A percentile compares a stretch with the other conserved stretches of the same genome.
Evolutionary conservation across 192 early-diverging fungal genomes (phyloP).

Genomic region (Gigaspora rosea): DNA sequence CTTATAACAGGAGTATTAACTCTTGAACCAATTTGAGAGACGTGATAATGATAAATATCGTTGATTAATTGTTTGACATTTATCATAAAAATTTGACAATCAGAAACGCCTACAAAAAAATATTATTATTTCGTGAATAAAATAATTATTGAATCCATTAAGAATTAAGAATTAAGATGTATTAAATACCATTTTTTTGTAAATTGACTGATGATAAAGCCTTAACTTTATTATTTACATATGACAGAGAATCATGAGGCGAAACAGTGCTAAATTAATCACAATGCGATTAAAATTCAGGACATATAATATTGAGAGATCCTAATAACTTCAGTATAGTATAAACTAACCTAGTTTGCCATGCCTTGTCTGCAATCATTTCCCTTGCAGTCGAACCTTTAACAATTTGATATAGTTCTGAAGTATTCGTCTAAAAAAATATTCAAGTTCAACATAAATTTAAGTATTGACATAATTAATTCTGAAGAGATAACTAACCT

Average conservation of each 20-base stretch:
- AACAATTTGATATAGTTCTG: slow-evolving; percentile 62
- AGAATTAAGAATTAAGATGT: not conserved
- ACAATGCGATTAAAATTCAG: too few relatives aligned
- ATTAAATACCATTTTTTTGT: not conserved
- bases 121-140: not conserved
- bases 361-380: slow-evolving; percentile 59
- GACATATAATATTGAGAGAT: too few relatives aligned
- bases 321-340: too few relatives aligned
- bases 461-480: not conserved
- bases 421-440: slow-evolving; percentile 19
- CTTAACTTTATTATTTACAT: not conserved
- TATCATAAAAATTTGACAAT: slow-evolving; percentile 22
- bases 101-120: not conserved
- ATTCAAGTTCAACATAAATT: not conserved
- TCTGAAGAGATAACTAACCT: slow-evolving; percentile 50
- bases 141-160: not conserved
- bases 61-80: slow-evolving; percentile 32
- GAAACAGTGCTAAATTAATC: not conserved
- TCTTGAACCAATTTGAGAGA: slow-evolving; percentile 30
- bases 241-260: not conserved
- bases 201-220: slow-evolving; percentile 11
- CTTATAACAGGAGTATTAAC: not conserved
- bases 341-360: slow-evolving; percentile 47
- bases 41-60: slow-evolving; percentile 35
- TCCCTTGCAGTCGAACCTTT: slow-evolving; percentile 54